phyloP scores from a whole-genome alignment of 345 rosid genomes.

The Heritiera fomes region DNA sequence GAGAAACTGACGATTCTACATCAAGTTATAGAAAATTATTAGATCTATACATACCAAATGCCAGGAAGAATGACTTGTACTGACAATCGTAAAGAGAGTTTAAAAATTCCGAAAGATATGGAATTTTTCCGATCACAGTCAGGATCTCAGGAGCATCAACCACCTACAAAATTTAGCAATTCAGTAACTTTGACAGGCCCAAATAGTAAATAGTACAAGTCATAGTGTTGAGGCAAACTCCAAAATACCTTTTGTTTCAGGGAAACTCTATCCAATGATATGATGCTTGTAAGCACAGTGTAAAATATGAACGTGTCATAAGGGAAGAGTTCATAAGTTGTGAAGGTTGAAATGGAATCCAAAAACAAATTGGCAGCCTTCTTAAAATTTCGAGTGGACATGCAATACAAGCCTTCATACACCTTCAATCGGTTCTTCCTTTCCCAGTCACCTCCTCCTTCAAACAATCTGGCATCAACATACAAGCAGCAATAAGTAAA shows the following conservation, averaged over 20 bases:
- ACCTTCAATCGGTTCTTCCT: conserved; percentile 97
- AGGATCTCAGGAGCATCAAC: conserved; percentile 99
- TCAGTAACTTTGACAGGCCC: background rate
- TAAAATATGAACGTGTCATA: conserved; percentile 95
- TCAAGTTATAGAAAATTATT: background rate
- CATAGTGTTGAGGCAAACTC: conserved; percentile 14
- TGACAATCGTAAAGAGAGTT: conserved; percentile 92
- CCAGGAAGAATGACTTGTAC: conserved; percentile 86
- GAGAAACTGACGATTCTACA: background rate
- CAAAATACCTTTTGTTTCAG: conserved; percentile 86
- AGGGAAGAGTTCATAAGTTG: conserved; percentile 93
- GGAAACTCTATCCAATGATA: conserved; percentile 93
- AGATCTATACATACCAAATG: conserved; percentile 61
- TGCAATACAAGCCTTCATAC: conserved; percentile 90
- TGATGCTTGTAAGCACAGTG: conserved; percentile 92
- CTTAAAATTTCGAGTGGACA: conserved; percentile 88
- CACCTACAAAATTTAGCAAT: conserved; percentile 53
- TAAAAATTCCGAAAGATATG: conserved; percentile 82
- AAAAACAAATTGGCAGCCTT: conserved; percentile 87
- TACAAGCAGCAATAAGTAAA: conserved; percentile 9
- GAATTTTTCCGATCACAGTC: conserved; percentile 94
- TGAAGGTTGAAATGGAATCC: conserved; percentile 98
- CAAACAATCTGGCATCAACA: conserved; percentile 72
- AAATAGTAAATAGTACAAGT: background rate
- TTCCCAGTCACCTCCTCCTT: conserved; percentile 99